Evolutionary conservation across 805 yeast species (phyloP).

Genomic region (Candida mattraensis): DNA sequence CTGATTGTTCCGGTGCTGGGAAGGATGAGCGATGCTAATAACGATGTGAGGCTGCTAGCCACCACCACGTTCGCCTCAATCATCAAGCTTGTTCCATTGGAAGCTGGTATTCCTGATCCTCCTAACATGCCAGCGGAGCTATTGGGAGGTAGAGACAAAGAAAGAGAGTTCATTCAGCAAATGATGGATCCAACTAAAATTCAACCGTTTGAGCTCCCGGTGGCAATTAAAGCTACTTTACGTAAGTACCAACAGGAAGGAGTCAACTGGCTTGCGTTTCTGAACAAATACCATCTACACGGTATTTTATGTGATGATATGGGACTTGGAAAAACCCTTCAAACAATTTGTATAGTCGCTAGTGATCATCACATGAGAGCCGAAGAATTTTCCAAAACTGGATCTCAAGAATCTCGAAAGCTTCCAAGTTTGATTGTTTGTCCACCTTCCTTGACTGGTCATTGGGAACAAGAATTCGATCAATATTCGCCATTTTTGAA

Average conservation of each 20-base stretch:
- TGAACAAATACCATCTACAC: constrained; percentile 91
- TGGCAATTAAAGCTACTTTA: constrained; percentile 86
- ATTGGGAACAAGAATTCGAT: constrained; percentile 94
- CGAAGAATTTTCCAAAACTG: constrained; percentile 61
- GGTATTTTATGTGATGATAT: constrained; percentile 98
- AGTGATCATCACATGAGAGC: constrained; percentile 90
- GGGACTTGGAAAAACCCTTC: constrained; percentile 98
- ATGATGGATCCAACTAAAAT: constrained; percentile 97
- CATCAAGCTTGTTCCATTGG: constrained; percentile 92
- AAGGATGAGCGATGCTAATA: constrained; percentile 94
- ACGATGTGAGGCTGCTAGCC: constrained; percentile 83
- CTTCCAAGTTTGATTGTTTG: constrained; percentile 87
- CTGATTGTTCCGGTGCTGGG: constrained; percentile 95
- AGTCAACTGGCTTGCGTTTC: constrained; percentile 94
- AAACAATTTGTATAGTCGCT: constrained; percentile 94
- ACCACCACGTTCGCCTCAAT: constrained; percentile 96
- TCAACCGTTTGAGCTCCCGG: constrained; percentile 84
- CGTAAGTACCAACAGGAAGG: constrained; percentile 98
- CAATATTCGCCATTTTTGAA: constrained; percentile 87
- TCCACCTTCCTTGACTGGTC: constrained; percentile 98
- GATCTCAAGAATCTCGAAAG: constrained; percentile 63
- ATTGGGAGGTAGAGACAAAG: constrained; percentile 86
- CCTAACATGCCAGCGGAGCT: constrained; percentile 83
- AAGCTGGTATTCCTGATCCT: constrained; percentile 96
- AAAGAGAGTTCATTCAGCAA: constrained; percentile 90